Evolutionary conservation across 106 monocot genomes (phyloP), one percentile per base, ranked within the genome.

Genomic region (Dioscorea alata): DNA sequence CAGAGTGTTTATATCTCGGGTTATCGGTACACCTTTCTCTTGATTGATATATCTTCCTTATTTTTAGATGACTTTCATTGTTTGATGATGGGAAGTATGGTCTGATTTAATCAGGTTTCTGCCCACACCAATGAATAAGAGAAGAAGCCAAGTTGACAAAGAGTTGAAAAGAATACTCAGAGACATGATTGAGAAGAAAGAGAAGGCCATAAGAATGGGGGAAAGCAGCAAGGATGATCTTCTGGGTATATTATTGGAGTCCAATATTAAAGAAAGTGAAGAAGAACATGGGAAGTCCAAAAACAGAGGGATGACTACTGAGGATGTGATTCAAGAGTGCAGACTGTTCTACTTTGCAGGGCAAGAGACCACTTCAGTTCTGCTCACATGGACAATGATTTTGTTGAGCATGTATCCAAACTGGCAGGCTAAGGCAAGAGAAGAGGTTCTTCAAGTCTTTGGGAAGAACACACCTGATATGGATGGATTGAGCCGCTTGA

Each of bases 341-440:
- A 89, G 79, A 53, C 72, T 93, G 10, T 93, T 93, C 74, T 93
- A 93, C 73, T 86, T 86, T 68, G 86, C 90, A 10, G 90, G 90
- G 13, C 73, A 81, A 48, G 86, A 90, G 76, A 93, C 82, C 0
- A 91, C 88, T 4, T 60, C 83, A 13, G 60, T 76, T 7, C 57
- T 80, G 57, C 85, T 92, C n/a, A 85, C 80, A 12, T 88, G 88
- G 88, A 92, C 92, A 24, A 66, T 86, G 61, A 34, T 89, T 23
- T 48, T 84, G 7, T 64, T 93, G 50, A 74, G 80, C 49, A 79
- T 93, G 79, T 60, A 89, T 71, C 86, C 73, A 23, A 66, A 56
- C 8, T 92, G 89, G 89, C 86, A 93, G 56, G 71, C 24, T 33
- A 49, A 76, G 8, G 93, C 89, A 20, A 81, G 93, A n/a, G 71